phyloP scores from a whole-genome alignment of 2,329 filamentous ascomycete species.

The Microcera coccophila region DNA sequence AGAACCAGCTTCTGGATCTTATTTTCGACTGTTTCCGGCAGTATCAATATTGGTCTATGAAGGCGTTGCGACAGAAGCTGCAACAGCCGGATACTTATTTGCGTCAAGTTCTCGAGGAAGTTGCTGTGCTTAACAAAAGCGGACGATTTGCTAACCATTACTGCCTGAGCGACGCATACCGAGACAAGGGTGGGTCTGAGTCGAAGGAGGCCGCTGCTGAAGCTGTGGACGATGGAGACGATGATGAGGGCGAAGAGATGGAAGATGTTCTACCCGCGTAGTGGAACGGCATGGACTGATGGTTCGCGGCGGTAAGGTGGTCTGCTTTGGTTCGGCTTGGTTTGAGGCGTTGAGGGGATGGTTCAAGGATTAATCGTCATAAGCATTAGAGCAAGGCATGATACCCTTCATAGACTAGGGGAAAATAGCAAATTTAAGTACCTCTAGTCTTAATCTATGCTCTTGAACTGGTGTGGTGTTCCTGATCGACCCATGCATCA shows the following conservation, averaged over 20 bases:
- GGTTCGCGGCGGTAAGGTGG: background rate
- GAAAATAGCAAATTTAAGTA: no score
- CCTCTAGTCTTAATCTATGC: no score
- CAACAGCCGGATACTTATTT: constrained; percentile 92
- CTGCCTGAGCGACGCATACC: constrained; percentile 64
- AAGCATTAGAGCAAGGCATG: no score
- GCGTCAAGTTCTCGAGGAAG: constrained; percentile 75
- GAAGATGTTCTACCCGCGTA: constrained; percentile 60
- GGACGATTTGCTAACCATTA: constrained; percentile 84
- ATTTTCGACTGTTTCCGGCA: constrained; percentile 80
- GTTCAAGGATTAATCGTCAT: no score
- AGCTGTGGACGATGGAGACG: constrained; percentile 60
- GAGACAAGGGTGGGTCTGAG: constrained; percentile 36
- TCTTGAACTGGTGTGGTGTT: no score
- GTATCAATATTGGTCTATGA: constrained; percentile 93
- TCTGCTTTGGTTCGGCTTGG: no score
- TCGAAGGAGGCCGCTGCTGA: constrained; percentile 54
- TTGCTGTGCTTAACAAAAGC: constrained; percentile 77
- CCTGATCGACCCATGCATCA: no score
- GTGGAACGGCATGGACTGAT: background rate
- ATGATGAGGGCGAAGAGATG: constrained; percentile 69
- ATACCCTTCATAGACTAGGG: constrained; percentile 25
- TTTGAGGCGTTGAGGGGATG: no score
- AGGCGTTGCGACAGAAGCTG: constrained; percentile 70
- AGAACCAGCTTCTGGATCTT: constrained; percentile 80